These are phyloP conservation scores for Penicillium riverlandense DNA, from an alignment of 495 filamentous ascomycete species.

Conservation along the genomic window DNA sequence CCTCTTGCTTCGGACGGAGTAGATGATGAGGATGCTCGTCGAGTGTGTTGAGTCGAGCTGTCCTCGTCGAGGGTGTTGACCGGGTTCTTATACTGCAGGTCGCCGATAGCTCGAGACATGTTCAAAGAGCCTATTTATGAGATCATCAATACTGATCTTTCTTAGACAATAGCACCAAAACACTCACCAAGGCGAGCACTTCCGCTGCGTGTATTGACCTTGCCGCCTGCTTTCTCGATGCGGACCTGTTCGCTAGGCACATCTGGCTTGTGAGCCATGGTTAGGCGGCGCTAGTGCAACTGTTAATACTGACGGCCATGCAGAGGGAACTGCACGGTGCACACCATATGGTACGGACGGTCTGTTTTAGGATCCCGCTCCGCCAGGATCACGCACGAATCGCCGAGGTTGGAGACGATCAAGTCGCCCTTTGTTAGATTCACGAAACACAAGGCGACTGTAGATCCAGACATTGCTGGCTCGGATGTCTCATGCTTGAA, in stretches of 20 bases:
- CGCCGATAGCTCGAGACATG: constrained; percentile 38
- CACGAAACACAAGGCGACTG: constrained; percentile 28
- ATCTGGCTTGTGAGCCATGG: constrained; percentile 31
- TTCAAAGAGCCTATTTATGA: constrained; percentile 24
- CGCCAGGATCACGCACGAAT: constrained; percentile 33
- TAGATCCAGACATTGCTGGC: constrained; percentile 27
- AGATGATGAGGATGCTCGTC: constrained; percentile 14
- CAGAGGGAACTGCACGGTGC: background rate
- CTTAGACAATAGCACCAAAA: background rate
- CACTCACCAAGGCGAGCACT: constrained; percentile 25
- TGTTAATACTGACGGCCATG: background rate
- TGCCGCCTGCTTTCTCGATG: constrained; percentile 31
- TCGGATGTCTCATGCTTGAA: constrained; percentile 19
- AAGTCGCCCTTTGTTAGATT: constrained; percentile 30
- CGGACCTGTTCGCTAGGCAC: constrained; percentile 21
- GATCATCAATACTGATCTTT: background rate
- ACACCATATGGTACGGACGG: constrained; percentile 22
- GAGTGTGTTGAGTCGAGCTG: background rate
- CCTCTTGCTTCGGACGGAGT: constrained; percentile 13
- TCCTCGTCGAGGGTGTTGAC: constrained; percentile 19
- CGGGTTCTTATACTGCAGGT: constrained; percentile 37
- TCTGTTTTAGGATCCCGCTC: constrained; percentile 24
- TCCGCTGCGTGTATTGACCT: constrained; percentile 17
- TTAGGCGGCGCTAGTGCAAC: constrained; percentile 24
- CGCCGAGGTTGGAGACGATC: constrained; percentile 32